phyloP scores from a whole-genome alignment of 2,329 filamentous ascomycete genomes.

The Cladosporium sp. region DNA sequence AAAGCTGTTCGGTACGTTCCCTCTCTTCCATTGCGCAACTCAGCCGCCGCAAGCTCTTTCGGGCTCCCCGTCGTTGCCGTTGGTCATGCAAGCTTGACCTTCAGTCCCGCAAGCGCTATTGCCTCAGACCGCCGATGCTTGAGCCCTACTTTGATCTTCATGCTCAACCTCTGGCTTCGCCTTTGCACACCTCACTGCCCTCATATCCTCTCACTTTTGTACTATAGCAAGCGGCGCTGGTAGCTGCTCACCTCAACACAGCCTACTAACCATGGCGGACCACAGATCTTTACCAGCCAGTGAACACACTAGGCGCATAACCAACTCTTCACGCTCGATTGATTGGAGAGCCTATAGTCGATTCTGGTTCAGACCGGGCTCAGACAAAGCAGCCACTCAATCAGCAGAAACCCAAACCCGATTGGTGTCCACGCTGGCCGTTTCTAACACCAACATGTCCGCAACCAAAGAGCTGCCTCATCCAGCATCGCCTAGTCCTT shows the following conservation, averaged over 20 bases:
- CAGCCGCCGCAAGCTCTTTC: constrained; percentile 15
- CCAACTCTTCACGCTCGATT: constrained; percentile 16
- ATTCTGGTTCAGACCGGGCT: constrained; percentile 24
- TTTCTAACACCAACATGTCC: constrained; percentile 24
- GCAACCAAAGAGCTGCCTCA: constrained; percentile 23
- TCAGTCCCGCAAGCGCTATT: constrained; percentile 24
- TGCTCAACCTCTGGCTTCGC: constrained; percentile 1
- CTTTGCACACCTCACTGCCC: not conserved
- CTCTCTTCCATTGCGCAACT: constrained; percentile 19
- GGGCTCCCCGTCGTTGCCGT: constrained; percentile 16
- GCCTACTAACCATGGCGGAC: constrained; percentile 13
- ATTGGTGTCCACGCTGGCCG: constrained; percentile 16
- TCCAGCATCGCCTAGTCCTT: constrained; percentile 15
- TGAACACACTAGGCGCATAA: constrained; percentile 19
- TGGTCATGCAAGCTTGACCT: constrained; percentile 11
- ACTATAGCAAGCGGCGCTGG: constrained; percentile 7
- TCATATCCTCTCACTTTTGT: constrained; percentile 1
- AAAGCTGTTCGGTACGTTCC: constrained; percentile 30
- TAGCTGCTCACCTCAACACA: constrained; percentile 4
- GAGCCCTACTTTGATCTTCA: constrained; percentile 4
- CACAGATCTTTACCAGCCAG: constrained; percentile 27
- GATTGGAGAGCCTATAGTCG: constrained; percentile 19
- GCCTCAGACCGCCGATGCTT: constrained; percentile 14
- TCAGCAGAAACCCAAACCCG: constrained; percentile 16
- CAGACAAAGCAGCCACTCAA: constrained; percentile 23